A percentile compares a stretch with the other conserved stretches of the same genome.
These are phyloP conservation scores for Xylariaceae sp. DNA, from an alignment of 2,329 filamentous ascomycete species.

Conservation along the genomic window DNA sequence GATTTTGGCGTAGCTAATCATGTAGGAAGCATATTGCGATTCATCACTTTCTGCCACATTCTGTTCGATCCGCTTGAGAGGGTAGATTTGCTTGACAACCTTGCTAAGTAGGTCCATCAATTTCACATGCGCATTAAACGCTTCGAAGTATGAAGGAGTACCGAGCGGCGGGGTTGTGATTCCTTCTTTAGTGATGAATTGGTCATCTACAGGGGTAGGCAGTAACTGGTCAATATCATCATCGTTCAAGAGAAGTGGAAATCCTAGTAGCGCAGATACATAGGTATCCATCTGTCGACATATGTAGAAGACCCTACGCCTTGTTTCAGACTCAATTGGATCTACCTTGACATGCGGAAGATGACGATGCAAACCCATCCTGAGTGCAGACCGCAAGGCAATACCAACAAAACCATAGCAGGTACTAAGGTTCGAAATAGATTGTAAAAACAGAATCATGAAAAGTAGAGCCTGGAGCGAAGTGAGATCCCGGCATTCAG, in stretches of 20 bases:
- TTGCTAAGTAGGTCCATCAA: conserved; percentile 69
- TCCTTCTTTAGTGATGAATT: conserved; percentile 66
- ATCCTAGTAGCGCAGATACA: conserved; percentile 69
- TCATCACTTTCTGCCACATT: conserved; percentile 48
- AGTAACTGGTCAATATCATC: conserved; percentile 72
- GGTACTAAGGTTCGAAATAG: conserved; percentile 77
- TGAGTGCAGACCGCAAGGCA: conserved; percentile 74
- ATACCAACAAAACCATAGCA: conserved; percentile 84
- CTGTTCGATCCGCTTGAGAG: conserved; percentile 62
- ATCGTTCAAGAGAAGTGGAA: conserved; percentile 66
- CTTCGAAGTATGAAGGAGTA: conserved; percentile 65
- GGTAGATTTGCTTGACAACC: conserved; percentile 70
- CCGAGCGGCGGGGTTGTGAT: conserved; percentile 62
- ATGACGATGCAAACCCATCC: conserved; percentile 78
- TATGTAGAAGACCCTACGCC: conserved; percentile 70
- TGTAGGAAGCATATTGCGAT: conserved; percentile 57
- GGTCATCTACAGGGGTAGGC: conserved; percentile 69
- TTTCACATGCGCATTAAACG: conserved; percentile 69
- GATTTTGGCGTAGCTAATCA: conserved; percentile 67
- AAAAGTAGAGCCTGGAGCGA: conserved; percentile 79
- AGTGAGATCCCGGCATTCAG: conserved; percentile 73
- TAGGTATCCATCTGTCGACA: conserved; percentile 75
- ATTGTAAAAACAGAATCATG: conserved; percentile 81
- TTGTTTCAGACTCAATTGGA: conserved; percentile 67
- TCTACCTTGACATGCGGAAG: conserved; percentile 67